These are phyloP conservation scores for Trichoderma cornu-damae DNA, from an alignment of 2,329 filamentous ascomycete species.

Conservation along the genomic window DNA sequence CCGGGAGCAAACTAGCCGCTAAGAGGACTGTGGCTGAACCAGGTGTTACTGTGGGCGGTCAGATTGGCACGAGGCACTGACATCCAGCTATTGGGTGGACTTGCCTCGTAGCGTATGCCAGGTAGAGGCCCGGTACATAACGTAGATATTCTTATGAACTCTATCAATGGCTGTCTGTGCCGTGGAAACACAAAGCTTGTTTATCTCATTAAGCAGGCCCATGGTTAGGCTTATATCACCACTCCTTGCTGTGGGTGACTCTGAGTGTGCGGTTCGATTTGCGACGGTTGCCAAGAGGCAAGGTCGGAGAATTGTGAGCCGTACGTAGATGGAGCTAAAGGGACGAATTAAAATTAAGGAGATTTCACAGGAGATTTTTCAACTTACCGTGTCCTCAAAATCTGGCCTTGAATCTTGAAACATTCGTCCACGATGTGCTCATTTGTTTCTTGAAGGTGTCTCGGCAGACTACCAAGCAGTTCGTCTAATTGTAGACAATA, in stretches of 20 bases:
- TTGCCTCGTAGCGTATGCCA: constrained; percentile 9
- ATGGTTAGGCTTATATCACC: background rate
- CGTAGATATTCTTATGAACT: background rate
- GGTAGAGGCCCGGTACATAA: background rate
- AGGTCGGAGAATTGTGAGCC: constrained; percentile 1
- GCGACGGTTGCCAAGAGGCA: background rate
- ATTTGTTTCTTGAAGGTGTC: background rate
- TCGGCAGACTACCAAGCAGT: background rate
- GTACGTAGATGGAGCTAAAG: background rate
- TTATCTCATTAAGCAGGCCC: background rate
- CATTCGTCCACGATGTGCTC: background rate
- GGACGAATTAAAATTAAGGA: background rate
- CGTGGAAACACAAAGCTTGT: constrained; percentile 3
- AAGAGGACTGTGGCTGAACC: constrained; percentile 5
- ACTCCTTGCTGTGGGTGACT: background rate
- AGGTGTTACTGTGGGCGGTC: background rate
- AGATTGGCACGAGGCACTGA: background rate
- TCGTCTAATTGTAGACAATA: background rate
- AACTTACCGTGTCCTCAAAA: constrained; percentile 1
- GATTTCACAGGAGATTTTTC: accelerated
- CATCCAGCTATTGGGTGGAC: too few species aligned
- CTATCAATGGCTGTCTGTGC: background rate
- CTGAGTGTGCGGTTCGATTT: background rate
- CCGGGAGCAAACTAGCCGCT: background rate
- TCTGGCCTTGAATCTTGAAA: background rate